phyloP scores from a whole-genome alignment of 2,329 filamentous ascomycete genomes.

The Clonostachys chloroleuca region DNA sequence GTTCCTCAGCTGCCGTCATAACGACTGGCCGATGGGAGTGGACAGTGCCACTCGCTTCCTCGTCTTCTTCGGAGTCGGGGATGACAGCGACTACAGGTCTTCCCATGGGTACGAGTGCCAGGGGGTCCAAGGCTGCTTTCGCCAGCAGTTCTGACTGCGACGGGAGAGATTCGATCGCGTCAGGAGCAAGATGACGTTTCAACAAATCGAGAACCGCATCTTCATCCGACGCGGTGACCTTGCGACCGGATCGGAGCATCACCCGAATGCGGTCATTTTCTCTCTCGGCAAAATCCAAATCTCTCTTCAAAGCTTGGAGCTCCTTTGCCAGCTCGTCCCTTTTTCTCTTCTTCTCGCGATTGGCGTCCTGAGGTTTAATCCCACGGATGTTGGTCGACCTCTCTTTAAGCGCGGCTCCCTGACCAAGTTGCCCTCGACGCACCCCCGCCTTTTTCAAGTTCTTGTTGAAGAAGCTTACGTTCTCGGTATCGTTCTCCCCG shows the following conservation, averaged over 20 bases:
- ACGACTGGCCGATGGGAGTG: slow-evolving; percentile 61
- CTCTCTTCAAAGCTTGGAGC: slow-evolving; percentile 49
- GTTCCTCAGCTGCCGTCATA: slow-evolving; percentile 58
- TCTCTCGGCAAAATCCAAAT: slow-evolving; percentile 50
- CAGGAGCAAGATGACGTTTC: slow-evolving; percentile 28
- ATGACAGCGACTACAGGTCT: slow-evolving; percentile 18
- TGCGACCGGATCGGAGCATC: slow-evolving; percentile 31
- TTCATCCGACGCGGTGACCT: slow-evolving; percentile 22
- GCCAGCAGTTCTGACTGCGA: slow-evolving; percentile 34
- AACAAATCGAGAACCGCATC: slow-evolving; percentile 34
- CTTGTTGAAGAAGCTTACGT: not conserved
- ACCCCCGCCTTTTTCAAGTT: not conserved
- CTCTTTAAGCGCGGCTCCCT: not conserved
- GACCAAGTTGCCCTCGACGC: not conserved
- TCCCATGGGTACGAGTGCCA: slow-evolving; percentile 46
- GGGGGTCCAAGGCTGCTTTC: slow-evolving; percentile 44
- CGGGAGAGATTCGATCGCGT: slow-evolving; percentile 17
- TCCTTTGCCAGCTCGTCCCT: slow-evolving; percentile 51
- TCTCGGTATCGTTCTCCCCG: not conserved
- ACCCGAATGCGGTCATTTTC: slow-evolving; percentile 52
- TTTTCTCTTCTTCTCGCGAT: slow-evolving; percentile 43
- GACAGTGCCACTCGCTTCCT: slow-evolving; percentile 28
- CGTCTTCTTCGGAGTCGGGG: slow-evolving; percentile 15
- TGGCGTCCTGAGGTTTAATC: slow-evolving; percentile 31
- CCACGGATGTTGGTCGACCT: slow-evolving; percentile 27